Evolutionary conservation across 2,329 filamentous ascomycete genomes (phyloP).

Genomic region (Phaeosphaeriaceae sp.): DNA sequence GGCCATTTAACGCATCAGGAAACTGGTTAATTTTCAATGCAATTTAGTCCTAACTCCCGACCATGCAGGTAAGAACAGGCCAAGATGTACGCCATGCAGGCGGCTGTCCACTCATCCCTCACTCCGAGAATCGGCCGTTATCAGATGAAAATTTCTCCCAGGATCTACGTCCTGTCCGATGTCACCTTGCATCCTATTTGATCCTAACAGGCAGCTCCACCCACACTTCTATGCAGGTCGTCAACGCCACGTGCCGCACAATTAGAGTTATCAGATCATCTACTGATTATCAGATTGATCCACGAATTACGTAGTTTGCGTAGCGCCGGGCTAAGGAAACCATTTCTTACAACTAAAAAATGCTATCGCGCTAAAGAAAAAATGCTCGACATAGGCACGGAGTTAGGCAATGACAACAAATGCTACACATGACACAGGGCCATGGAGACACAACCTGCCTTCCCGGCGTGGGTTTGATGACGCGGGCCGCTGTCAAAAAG

Average conservation of each 20-base stretch:
- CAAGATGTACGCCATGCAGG: conserved; percentile 5
- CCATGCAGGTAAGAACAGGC: conserved; percentile 6
- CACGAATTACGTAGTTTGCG: conserved; percentile 28
- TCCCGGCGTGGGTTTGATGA: conserved; percentile 21
- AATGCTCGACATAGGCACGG: background rate
- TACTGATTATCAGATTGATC: conserved; percentile 40
- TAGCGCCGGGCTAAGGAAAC: background rate
- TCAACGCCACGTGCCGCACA: conserved; percentile 8
- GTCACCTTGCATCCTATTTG: conserved; percentile 30
- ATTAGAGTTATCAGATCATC: conserved; percentile 43
- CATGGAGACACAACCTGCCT: conserved; percentile 9
- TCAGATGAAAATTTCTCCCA: conserved; percentile 30
- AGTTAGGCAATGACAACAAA: background rate
- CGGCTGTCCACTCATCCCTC: background rate
- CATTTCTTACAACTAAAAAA: conserved; percentile 32
- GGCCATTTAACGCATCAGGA: conserved; percentile 11
- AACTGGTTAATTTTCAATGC: conserved; percentile 10
- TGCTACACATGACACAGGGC: background rate
- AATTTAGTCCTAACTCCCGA: conserved; percentile 9
- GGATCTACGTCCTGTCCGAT: conserved; percentile 10
- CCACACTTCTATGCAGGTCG: conserved; percentile 7
- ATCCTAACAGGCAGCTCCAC: conserved; percentile 29
- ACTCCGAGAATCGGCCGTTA: conserved; percentile 39
- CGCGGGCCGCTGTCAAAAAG: conserved; percentile 23
- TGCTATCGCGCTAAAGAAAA: conserved; percentile 14